These are phyloP conservation scores for Seiridium cupressi DNA, from an alignment of 2,329 filamentous ascomycete genomes.

Conservation along the genomic window DNA sequence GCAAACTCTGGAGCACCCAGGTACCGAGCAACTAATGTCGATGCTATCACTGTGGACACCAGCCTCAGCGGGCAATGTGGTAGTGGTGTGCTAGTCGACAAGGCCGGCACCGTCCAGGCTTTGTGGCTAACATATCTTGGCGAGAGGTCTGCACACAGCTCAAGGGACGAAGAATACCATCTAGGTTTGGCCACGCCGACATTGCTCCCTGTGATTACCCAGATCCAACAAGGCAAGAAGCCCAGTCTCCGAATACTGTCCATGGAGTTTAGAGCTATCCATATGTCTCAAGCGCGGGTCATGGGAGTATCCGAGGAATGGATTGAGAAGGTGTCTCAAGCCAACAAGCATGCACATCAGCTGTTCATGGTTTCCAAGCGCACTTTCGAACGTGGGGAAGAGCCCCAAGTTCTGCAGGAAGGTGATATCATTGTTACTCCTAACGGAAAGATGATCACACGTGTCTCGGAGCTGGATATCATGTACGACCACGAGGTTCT, in stretches of 20 bases:
- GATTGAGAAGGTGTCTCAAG: slow-evolving; percentile 85
- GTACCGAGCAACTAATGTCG: slow-evolving; percentile 92
- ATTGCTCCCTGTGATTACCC: slow-evolving; percentile 80
- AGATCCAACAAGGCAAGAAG: slow-evolving; percentile 76
- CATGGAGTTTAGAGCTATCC: slow-evolving; percentile 90
- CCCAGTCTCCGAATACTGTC: slow-evolving; percentile 88
- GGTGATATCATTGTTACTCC: slow-evolving; percentile 90
- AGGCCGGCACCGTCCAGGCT: slow-evolving; percentile 90
- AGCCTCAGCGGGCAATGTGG: slow-evolving; percentile 88
- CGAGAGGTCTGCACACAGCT: slow-evolving; percentile 73
- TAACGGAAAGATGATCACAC: slow-evolving; percentile 89
- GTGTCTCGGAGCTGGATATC: slow-evolving; percentile 87
- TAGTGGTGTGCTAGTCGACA: slow-evolving; percentile 85
- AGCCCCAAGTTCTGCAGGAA: slow-evolving; percentile 67
- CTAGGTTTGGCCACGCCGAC: slow-evolving; percentile 88
- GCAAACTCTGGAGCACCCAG: slow-evolving; percentile 88
- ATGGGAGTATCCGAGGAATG: slow-evolving; percentile 97
- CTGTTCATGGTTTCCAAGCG: slow-evolving; percentile 98
- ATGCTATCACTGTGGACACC: slow-evolving; percentile 96
- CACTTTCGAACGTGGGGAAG: slow-evolving; percentile 57
- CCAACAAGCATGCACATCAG: slow-evolving; percentile 90
- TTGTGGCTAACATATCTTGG: slow-evolving; percentile 97
- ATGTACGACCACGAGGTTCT: slow-evolving; percentile 90
- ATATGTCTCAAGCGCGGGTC: slow-evolving; percentile 94
- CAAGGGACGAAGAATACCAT: slow-evolving; percentile 95